Percentiles rank a stretch among this genome's conserved stretches.
phyloP scores from a whole-genome alignment of 306 rosid species.

The Medicago ruthenica region DNA sequence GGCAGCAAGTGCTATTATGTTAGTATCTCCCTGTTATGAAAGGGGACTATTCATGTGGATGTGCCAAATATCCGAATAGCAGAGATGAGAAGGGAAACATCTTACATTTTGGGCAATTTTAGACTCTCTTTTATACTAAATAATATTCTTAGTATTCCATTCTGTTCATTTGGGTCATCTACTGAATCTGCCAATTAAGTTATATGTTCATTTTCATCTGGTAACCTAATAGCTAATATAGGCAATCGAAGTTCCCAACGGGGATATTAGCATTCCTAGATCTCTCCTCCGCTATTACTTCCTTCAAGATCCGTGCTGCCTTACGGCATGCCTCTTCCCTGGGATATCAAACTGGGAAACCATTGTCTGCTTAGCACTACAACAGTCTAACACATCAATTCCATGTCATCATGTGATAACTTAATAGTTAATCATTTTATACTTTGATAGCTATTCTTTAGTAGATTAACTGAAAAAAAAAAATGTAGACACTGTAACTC shows the following conservation, averaged over 20 bases:
- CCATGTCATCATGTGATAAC: no score
- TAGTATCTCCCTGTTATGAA: not conserved
- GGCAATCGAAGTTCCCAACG: not conserved
- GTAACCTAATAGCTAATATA: not conserved
- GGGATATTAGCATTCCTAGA: not conserved
- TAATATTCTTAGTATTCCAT: not conserved
- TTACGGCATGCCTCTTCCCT: not conserved
- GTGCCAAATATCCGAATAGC: not conserved
- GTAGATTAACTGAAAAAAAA: not conserved
- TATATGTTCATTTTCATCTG: not conserved
- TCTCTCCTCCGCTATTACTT: not conserved
- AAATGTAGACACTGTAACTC: not conserved
- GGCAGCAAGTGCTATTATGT: no score
- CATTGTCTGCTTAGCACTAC: not conserved
- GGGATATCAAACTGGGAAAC: not conserved
- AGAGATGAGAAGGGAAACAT: not conserved
- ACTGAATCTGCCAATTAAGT: not conserved
- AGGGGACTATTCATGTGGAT: not conserved
- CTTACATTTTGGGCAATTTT: not conserved
- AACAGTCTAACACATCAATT: no score
- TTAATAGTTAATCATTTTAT: no score
- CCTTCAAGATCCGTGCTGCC: not conserved
- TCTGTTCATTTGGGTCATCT: conserved; percentile 6
- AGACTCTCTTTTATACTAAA: not conserved
- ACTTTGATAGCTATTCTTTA: no score